phyloP scores from a whole-genome alignment of 2,329 filamentous ascomycete species.

The Penicillium decumbens region DNA sequence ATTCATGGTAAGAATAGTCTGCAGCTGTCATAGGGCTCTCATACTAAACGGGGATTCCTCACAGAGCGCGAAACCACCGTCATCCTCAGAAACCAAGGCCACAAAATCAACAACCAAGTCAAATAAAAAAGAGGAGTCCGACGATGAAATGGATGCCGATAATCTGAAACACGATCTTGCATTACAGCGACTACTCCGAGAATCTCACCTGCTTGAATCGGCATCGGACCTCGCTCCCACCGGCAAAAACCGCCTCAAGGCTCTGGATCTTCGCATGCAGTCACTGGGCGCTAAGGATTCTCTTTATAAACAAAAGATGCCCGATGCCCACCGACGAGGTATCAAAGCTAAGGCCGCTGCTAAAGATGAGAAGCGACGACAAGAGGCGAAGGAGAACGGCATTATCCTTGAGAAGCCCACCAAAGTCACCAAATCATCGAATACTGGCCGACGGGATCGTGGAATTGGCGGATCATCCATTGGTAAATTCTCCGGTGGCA shows the following conservation, averaged over 20 bases:
- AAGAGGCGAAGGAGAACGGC: slow-evolving; percentile 82
- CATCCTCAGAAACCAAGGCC: slow-evolving; percentile 21
- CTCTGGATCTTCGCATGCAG: slow-evolving; percentile 77
- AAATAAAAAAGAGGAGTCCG: slow-evolving; percentile 39
- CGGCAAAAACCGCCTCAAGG: slow-evolving; percentile 73
- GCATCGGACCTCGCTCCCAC: slow-evolving; percentile 52
- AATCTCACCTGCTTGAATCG: slow-evolving; percentile 79
- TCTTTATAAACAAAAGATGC: slow-evolving; percentile 77
- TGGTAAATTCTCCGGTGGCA: slow-evolving; percentile 74
- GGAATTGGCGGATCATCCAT: slow-evolving; percentile 71
- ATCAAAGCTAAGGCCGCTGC: slow-evolving; percentile 63
- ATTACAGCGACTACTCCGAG: slow-evolving; percentile 80
- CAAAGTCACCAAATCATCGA: slow-evolving; percentile 32
- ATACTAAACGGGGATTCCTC: slow-evolving; percentile 9
- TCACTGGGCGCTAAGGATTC: slow-evolving; percentile 73
- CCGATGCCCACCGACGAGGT: slow-evolving; percentile 79
- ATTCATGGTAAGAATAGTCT: slow-evolving; percentile 61
- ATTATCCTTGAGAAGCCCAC: slow-evolving; percentile 70
- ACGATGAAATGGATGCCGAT: slow-evolving; percentile 57
- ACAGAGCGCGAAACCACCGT: slow-evolving; percentile 48
- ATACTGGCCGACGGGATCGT: slow-evolving; percentile 50
- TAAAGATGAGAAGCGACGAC: slow-evolving; percentile 66
- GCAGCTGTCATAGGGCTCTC: background rate
- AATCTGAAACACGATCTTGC: slow-evolving; percentile 89
- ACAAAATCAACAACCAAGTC: slow-evolving; percentile 20